Base-by-base conservation (phyloP, 306 rosid genomes). In the Trifolium repens region DNA sequence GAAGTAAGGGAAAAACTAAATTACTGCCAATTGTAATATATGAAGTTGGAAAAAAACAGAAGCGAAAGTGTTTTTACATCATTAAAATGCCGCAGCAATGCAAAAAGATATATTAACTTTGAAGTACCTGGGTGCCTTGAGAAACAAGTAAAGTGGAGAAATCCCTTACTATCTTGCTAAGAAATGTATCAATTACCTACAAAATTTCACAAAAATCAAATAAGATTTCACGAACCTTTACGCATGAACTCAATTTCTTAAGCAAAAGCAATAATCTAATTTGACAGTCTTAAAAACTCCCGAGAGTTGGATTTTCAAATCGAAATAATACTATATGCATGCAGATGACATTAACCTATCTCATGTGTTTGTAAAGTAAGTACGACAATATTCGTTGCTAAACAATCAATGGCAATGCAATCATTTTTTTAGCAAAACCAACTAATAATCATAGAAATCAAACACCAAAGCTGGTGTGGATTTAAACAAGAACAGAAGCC, bases 81-180 rank as follows among this genome's bases (percentile, higher is more conserved):
- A 79, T 32, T 53, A 68, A 67, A 67, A 72, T 0, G 13, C 9
- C 16, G 6, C 10, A 43, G 58, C 65, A 76, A 67, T 16, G 63
- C 69, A 62, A 17, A 19, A 44, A 62, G 46, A 65, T 47, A 46
- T 65, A 52, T 72, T 44, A 83, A 66, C 8, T 19, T 59, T 30
- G 52, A 78, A 63, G 30, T 82, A 94, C 98, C 97, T 94, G 96
- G 72, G 91, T 88, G 82, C 96, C 93, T 89, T 90, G 98, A 67
- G 97, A 91, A 81, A 83, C 93, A 72, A 94, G 94, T 78, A 88
- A 64, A n/a, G 91, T 86, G 26, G 97, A 88, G 84, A 94, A 94
- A 87, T 94, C 94, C 76, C 84, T 87, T 68, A 89, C 89, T 32
- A 91, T 88, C 86, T 90, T 94, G 62, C 85, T 63, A 76, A 94